These are phyloP conservation scores for Crithidia fasciculata DNA, from an alignment of 208 protist genomes.

Conservation along the genomic window DNA sequence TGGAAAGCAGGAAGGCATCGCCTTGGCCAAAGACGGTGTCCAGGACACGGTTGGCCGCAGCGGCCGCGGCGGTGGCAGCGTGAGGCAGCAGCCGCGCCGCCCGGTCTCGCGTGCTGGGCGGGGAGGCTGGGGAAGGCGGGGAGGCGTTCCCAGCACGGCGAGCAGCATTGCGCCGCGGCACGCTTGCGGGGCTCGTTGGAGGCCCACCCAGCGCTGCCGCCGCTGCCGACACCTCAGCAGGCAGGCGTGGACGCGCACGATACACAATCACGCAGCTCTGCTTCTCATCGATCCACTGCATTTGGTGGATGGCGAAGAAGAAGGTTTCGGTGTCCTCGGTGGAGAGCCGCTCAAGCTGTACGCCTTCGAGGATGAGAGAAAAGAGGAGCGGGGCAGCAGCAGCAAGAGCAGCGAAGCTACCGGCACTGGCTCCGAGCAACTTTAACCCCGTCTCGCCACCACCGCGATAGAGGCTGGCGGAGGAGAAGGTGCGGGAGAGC, in stretches of 20 bases:
- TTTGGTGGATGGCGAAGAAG: constrained; percentile 54
- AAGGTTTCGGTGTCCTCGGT: constrained; percentile 58
- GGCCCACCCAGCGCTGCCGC: not conserved
- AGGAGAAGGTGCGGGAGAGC: not conserved
- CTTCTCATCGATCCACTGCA: constrained; percentile 73
- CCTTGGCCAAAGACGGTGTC: constrained; percentile 26
- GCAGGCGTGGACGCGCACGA: constrained; percentile 48
- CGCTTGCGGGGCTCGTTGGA: not conserved
- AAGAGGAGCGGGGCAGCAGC: constrained; percentile 26
- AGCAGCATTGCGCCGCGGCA: not conserved
- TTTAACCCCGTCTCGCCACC: not conserved
- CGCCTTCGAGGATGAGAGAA: constrained; percentile 55
- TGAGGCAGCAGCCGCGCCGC: constrained; percentile 3
- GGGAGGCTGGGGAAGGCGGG: not conserved
- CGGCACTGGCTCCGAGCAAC: not conserved
- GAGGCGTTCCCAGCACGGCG: not conserved
- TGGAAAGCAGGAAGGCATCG: constrained; percentile 25
- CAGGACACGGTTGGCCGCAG: constrained; percentile 14
- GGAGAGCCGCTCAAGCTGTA: constrained; percentile 52
- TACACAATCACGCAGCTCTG: constrained; percentile 47
- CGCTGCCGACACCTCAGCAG: not conserved
- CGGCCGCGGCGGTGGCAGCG: constrained; percentile 8
- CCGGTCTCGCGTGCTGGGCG: not conserved
- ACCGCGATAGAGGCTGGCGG: not conserved
- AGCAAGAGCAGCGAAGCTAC: not conserved